Evolutionary conservation across 768 basidiomycete genomes (phyloP), one percentile per base, ranked within the genome.

Genomic region (Kwoniella pini): DNA sequence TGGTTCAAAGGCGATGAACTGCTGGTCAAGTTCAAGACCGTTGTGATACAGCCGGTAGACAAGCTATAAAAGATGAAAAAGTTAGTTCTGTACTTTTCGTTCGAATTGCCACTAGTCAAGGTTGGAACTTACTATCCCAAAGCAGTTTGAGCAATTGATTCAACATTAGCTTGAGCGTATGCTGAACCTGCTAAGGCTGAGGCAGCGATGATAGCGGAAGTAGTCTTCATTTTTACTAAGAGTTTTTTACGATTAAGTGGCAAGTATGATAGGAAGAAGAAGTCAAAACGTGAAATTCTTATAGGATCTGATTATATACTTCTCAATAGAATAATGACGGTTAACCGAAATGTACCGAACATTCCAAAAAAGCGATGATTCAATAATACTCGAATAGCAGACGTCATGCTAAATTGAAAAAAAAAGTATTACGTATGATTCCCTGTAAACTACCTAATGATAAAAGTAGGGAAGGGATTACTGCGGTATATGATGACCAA

Each of bases 61-160:
- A 50, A 36, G 30, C 48, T 50, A 50, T 10, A 24, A 31, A 2
- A 2, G 22, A 21, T 15, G 7, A 46, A 27, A 46, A 46, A 12
- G 27, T 26, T 13, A 46, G n/a, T n/a, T n/a, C n/a, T n/a, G n/a
- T n/a, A n/a, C n/a, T n/a, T n/a, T 7, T 7, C 33, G 15, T 36
- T 7, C 7, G 7, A 36, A 36, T 36, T 15, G 33, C 33, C 33
- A 36, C 33, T 15, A 15, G 33, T 36, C 33, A 15, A 36, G n/a
- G n/a, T n/a, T n/a, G n/a, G 21, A 1, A 50, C 48, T 50, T 30
- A 50, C 48, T 50, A 50, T 50, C 48, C 48, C 5, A 50, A 21
- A 1, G 26, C 48, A 50, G 30, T 50, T 28, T 50, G 48, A 6
- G 27, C 48, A 19, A 50, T 31, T 17, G 48, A 50, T 7, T 15